Percentiles rank a stretch among this genome's conserved stretches.
These are phyloP conservation scores for Ilyonectria sp. DNA, from an alignment of 2,329 filamentous ascomycete genomes.

Conservation along the genomic window DNA sequence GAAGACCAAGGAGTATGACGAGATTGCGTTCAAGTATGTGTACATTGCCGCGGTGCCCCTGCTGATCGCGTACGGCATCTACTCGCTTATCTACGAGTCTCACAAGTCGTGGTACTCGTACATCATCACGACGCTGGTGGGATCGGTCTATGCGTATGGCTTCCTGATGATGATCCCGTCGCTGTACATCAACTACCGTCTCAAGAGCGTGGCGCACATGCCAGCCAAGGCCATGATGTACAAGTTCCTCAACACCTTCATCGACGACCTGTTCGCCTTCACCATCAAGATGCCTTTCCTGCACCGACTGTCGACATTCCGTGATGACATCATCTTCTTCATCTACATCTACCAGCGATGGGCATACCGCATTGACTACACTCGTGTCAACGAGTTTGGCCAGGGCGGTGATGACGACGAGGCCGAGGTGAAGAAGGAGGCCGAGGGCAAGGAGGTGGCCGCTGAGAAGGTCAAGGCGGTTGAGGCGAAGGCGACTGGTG, in stretches of 20 bases:
- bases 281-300: slow-evolving; percentile 99
- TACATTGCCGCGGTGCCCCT: slow-evolving; percentile 93
- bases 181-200: slow-evolving; percentile 98
- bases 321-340: slow-evolving; percentile 98
- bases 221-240: slow-evolving; percentile 96
- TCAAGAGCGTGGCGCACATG: slow-evolving; percentile 98
- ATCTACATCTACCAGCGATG: slow-evolving; percentile 96
- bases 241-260: slow-evolving; percentile 99
- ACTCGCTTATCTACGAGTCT: slow-evolving; percentile 91
- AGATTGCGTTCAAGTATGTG: slow-evolving; percentile 97
- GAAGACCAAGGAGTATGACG: slow-evolving; percentile 98
- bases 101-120: slow-evolving; percentile 99
- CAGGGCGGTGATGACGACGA: slow-evolving; percentile 90
- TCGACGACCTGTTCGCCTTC: slow-evolving; percentile 98
- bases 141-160: slow-evolving; percentile 96
- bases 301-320: slow-evolving; percentile 90
- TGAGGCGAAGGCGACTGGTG: slow-evolving; percentile 64
- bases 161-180: slow-evolving; percentile 99
- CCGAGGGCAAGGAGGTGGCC: slow-evolving; percentile 57
- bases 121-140: slow-evolving; percentile 94
- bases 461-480: slow-evolving; percentile 56
- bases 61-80: slow-evolving; percentile 88
- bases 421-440: slow-evolving; percentile 52
- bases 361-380: slow-evolving; percentile 93
- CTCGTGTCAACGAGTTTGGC: slow-evolving; percentile 95